Evolutionary conservation across 1,139 yeast species (phyloP).

Genomic region (Suhomyces choctaworum): DNA sequence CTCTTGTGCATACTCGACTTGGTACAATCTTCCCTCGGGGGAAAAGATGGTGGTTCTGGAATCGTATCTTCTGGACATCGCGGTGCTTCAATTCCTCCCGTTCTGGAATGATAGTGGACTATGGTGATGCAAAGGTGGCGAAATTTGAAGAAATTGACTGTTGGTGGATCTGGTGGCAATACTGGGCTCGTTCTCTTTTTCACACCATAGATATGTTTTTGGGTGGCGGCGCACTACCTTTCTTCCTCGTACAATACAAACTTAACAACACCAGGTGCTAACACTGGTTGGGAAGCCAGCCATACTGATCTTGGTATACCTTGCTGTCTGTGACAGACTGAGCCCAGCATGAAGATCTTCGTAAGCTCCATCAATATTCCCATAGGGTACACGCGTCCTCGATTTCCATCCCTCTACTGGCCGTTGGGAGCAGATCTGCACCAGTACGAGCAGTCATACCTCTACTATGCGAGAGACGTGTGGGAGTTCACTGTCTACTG

Average conservation of each 20-base stretch:
- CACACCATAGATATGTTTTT: not conserved
- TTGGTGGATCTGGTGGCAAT: conserved; percentile 7
- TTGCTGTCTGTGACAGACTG: not conserved
- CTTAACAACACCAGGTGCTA: too few species aligned
- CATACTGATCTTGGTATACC: not conserved
- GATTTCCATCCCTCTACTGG: conserved; percentile 80
- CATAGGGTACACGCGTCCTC: conserved; percentile 76
- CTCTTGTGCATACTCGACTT: conserved; percentile 94
- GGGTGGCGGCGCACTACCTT: too few species aligned
- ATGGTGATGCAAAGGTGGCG: not conserved
- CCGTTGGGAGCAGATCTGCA: conserved; percentile 52
- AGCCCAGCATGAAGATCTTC: conserved; percentile 33
- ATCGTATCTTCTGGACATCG: conserved; percentile 66
- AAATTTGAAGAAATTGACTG: conserved; percentile 2
- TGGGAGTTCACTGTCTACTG: conserved; percentile 84
- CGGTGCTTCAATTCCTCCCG: not conserved
- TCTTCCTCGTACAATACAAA: too few species aligned
- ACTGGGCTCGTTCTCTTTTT: conserved; percentile 1
- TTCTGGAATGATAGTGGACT: not conserved
- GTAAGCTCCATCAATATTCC: conserved; percentile 56
- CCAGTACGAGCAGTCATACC: conserved; percentile 52
- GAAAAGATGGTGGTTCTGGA: conserved; percentile 98
- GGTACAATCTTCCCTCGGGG: conserved; percentile 97
- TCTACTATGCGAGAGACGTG: conserved; percentile 72
- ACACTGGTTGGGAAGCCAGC: not conserved